Conservation (phyloP, 805 yeast genomes). For the Saitoella complicata region DNA sequence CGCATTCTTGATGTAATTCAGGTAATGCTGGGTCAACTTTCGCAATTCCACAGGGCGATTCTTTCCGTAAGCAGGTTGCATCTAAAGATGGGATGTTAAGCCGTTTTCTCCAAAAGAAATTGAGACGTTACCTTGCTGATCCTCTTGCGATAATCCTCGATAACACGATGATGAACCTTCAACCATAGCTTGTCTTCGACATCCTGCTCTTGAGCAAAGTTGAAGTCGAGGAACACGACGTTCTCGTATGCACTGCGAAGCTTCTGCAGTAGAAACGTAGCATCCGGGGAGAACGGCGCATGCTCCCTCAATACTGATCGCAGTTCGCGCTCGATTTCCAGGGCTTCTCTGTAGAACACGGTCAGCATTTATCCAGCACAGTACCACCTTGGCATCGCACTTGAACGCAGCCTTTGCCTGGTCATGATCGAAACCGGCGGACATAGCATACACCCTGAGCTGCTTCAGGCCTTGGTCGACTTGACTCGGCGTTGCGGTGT, state of each 20-base stretch:
- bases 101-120: no score
- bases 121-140: conserved; percentile 4
- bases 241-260: conserved; percentile 4
- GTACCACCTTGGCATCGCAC: no score
- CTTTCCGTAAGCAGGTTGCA: conserved; percentile 1
- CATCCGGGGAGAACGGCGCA: no score
- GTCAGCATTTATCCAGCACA: no score
- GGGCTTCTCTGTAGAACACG: no score
- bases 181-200: conserved; percentile 9
- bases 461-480: no score
- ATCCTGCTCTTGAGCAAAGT: conserved; percentile 4
- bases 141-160: conserved; percentile 6
- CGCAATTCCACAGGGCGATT: conserved; percentile 7
- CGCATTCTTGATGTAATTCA: conserved; percentile 8
- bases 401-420: no score
- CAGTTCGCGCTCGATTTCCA: no score
- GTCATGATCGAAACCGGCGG: no score
- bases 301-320: no score
- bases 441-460: no score
- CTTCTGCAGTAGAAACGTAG: neutral
- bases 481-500: no score
- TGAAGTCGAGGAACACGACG: conserved; percentile 3
- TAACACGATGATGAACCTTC: conserved; percentile 6
- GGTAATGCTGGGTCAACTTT: conserved; percentile 8
- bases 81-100: neutral